Evolutionary conservation across 108 stramenopile species (phyloP), one percentile per base, ranked within the genome.

Genomic region (Aureococcus anophagefferens): DNA sequence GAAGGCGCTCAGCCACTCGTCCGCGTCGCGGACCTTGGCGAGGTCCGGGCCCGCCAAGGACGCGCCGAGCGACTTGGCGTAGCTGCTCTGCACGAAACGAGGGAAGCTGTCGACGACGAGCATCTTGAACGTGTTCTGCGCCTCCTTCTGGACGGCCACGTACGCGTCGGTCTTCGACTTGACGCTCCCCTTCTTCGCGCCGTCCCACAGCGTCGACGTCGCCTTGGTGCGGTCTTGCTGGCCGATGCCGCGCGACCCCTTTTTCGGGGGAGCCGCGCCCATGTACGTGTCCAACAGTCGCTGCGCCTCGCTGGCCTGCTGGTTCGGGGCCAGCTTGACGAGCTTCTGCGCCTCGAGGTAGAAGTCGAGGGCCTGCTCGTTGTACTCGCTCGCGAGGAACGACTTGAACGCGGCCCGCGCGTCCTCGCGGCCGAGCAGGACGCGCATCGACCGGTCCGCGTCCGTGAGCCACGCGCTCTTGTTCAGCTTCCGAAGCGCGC

Each of bases 1-100:
- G 78, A 79, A 79, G 66, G 71, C 75, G 70, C 75, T 75, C 33
- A 79, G 74, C 78, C 78, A 79, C 36, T 79, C 78, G 62, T 79
- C 78, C 29, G 78, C 78, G 70, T 79, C 74, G n/a, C n/a, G n/a
- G n/a, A n/a, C n/a, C 46, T 79, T 70, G 16, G 79, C 70, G 40
- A 76, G 63, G 16, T 70, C 70, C 15, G 70, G 35, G 4, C 62
- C 62, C 4, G 62, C 62, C 37, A 11, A 4, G 37, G 37, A 40
- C 37, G 4, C 7, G 37, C 37, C 68, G 16, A 78, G 73, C 28
- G 73, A 63, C 32, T 70, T 32, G 74, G 73, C 74, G 63, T 63
- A 78, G 37, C 74, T 74, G 33, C 74, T 74, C 69, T 78, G 74
- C 51, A 78, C 51, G 74, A 78, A 78, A 11, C 77, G 72, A 15